Evolutionary conservation across 345 rosid genomes (phyloP).

Genomic region (Pugionium dolabratum): DNA sequence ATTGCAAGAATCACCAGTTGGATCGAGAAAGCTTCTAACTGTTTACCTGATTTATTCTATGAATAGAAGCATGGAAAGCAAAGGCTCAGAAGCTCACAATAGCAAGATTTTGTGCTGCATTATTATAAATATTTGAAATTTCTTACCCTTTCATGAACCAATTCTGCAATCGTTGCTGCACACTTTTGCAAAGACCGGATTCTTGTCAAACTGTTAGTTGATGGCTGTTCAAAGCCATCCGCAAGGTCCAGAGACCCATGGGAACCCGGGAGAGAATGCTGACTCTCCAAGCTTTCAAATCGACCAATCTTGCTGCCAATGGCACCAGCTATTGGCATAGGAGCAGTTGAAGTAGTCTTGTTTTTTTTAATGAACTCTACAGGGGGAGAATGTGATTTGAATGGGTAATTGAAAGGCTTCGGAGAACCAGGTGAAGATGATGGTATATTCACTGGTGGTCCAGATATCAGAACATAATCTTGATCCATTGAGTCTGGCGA

Average conservation of each 20-base stretch:
- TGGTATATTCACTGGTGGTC: constrained; percentile 76
- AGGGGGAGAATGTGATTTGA: constrained; percentile 55
- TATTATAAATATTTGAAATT: constrained; percentile 9
- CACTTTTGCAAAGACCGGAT: constrained; percentile 76
- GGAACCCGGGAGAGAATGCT: constrained; percentile 65
- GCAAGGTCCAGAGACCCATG: constrained; percentile 71
- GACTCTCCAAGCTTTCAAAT: constrained; percentile 67
- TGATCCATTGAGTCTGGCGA: constrained; percentile 81
- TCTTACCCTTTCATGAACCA: constrained; percentile 65
- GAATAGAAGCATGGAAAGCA: constrained; percentile 28
- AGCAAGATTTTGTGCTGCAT: background rate
- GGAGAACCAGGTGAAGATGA: constrained; percentile 56
- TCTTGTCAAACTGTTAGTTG: constrained; percentile 63
- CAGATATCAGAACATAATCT: constrained; percentile 89
- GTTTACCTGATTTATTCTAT: constrained; percentile 55
- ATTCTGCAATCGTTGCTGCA: constrained; percentile 67
- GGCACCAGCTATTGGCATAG: constrained; percentile 64
- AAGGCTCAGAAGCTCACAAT: constrained; percentile 15
- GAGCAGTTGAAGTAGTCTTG: constrained; percentile 51
- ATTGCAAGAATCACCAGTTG: constrained; percentile 97
- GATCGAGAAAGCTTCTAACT: constrained; percentile 86
- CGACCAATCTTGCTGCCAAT: constrained; percentile 41
- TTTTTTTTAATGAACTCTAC: constrained; percentile 43
- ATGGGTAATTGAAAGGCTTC: constrained; percentile 54
- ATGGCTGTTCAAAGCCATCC: constrained; percentile 73